Percentiles rank a stretch among this genome's conserved stretches.
phyloP scores from a whole-genome alignment of 305 asterid species.

The Fraxinus ornus region DNA sequence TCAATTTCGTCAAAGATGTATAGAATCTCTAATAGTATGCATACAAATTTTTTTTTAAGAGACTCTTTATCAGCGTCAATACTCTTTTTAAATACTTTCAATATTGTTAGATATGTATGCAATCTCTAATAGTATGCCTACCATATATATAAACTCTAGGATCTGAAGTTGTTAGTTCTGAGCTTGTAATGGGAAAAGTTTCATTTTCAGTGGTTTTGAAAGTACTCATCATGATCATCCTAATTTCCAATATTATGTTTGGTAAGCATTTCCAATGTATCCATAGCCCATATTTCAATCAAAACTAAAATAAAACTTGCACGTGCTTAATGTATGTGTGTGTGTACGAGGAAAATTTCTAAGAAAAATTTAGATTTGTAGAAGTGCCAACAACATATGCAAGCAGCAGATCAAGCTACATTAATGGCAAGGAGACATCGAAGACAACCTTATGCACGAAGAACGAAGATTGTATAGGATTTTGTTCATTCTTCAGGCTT shows the following conservation, averaged over 20 bases:
- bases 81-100: not conserved
- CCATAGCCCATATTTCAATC: not conserved
- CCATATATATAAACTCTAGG: not conserved
- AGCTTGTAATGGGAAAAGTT: not conserved
- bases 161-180: not conserved
- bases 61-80: not conserved
- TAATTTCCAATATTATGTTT: not conserved
- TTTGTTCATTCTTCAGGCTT: not conserved
- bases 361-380: not conserved
- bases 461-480: not conserved
- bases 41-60: not conserved
- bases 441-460: not conserved
- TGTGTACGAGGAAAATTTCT: not conserved
- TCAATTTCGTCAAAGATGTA: not conserved
- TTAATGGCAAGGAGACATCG: no score
- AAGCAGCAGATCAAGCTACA: not conserved
- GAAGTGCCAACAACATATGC: not conserved
- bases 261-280: not conserved
- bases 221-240: not conserved
- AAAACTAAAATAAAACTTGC: not conserved
- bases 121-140: not conserved
- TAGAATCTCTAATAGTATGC: not conserved
- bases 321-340: not conserved
- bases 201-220: not conserved
- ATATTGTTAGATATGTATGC: not conserved